Base-by-base conservation (phyloP, 176 grass and related monocot genomes). In the Puccinellia tenuiflora region DNA sequence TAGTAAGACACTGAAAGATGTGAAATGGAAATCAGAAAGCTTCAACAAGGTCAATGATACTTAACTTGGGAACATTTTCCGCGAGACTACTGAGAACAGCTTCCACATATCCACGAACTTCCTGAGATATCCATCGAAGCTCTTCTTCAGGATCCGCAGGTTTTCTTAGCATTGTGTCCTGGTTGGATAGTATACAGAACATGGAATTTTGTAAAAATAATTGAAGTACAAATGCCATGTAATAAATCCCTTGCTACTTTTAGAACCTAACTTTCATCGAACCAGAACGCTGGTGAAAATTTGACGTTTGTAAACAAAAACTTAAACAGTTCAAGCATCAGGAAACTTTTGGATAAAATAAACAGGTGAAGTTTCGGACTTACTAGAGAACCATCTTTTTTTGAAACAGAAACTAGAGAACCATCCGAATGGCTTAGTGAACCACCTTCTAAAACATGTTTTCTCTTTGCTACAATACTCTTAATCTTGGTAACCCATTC, bases 61-160 rank as follows among this genome's bases (percentile, higher is more conserved):
- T 79, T 90, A 97, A 88, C 86, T 97, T 94, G 20, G 94, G 94
- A 47, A 97, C 88, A 83, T 94, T 97, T 33, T 73, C 85, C 71
- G 85, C 94, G 80, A 94, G 90, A 84, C 85, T 97, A 25, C 53
- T 89, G 52, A 97, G 89, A 56, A 94, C 92, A 77, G 83, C 86
- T 75, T 97, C 92, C 48, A 94, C 88, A 78, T 97, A 94, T 22
- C 92, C 92, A 66, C 92, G 89, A 54, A 94, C 90, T 92, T 97
- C 94, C 85, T 97, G 92, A 81, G 94, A 92, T 86, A 94, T 94
- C 92, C 92, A 97, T 81, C 85, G 86, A 81, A 97, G 94, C 74
- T 97, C 94, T 97, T 97, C 91, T 85, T 97, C 94, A 62, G 88
- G 94, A 86, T 97, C 88, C 31, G 86, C 85, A 80, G 92, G 92